Conservation (phyloP, 2,329 filamentous ascomycete species). For the Aspergillus ochraceus region DNA sequence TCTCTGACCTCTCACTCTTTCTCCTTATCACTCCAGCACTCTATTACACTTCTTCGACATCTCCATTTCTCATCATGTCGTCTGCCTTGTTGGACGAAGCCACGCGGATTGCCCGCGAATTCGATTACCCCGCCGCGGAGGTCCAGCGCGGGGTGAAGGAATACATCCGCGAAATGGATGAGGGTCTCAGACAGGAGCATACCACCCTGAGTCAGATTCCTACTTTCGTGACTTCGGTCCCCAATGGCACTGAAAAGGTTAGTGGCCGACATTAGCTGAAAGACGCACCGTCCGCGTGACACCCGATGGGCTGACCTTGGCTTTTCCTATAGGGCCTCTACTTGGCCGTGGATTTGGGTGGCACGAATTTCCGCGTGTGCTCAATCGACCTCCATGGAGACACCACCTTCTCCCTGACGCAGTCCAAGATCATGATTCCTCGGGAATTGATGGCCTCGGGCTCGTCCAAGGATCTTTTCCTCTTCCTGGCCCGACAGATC, state of each 20-base stretch:
- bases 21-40: background rate
- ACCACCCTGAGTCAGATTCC: constrained; percentile 92
- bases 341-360: constrained; percentile 94
- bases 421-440: constrained; percentile 89
- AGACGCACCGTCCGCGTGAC: background rate
- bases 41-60: background rate
- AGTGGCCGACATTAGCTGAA: constrained; percentile 16
- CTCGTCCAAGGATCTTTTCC: constrained; percentile 82
- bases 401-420: constrained; percentile 90
- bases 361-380: constrained; percentile 97
- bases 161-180: constrained; percentile 83
- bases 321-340: constrained; percentile 72
- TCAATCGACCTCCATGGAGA: constrained; percentile 92
- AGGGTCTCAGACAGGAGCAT: constrained; percentile 76
- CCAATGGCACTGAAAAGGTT: constrained; percentile 97
- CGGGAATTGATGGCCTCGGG: constrained; percentile 86
- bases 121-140: constrained; percentile 77
- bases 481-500: constrained; percentile 90
- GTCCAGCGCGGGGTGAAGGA: constrained; percentile 79
- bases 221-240: constrained; percentile 92
- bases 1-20: background rate
- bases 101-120: constrained; percentile 76
- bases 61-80: constrained; percentile 26
- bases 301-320: constrained; percentile 14
- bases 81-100: constrained; percentile 64